Evolutionary conservation across 768 basidiomycete genomes (phyloP).

Genomic region (Goffeauzyma gilvescens): DNA sequence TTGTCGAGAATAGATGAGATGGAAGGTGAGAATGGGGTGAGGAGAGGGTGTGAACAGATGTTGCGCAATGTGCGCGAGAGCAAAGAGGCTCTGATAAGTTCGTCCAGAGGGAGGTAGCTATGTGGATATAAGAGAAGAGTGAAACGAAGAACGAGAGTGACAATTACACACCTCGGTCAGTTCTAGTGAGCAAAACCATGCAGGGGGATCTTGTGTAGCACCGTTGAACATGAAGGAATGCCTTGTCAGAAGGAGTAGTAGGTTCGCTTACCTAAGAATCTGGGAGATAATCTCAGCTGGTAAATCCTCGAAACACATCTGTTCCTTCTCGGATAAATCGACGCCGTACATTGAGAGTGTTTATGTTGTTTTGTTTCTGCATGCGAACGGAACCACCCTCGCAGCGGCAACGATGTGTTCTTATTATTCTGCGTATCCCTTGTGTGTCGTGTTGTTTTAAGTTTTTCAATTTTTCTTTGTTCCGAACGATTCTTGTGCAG

Average conservation of each 20-base stretch:
- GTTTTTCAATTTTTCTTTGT: no score
- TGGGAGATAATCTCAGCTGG: not conserved
- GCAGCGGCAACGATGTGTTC: no score
- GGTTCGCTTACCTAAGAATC: conserved; percentile 1
- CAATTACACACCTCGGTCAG: not conserved
- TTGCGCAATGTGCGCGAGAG: conserved; percentile 16
- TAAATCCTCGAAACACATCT: not conserved
- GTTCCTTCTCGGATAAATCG: not conserved
- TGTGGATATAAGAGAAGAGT: not conserved
- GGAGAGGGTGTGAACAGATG: conserved; percentile 10
- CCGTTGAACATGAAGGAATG: no score
- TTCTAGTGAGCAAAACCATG: not conserved
- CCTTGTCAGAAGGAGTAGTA: no score
- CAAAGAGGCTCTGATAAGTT: conserved; percentile 18
- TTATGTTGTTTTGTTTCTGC: no score
- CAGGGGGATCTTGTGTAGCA: no score
- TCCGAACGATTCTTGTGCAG: no score
- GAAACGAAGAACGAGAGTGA: no score
- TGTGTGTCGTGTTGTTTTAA: no score
- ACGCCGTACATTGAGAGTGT: no score
- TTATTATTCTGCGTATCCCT: no score
- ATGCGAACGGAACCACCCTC: no score
- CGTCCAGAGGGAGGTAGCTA: conserved; percentile 18
- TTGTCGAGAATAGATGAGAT: conserved; percentile 10
- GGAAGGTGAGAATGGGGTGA: conserved; percentile 17